Conservation (phyloP, 306 rosid species). For the barrel medic (Medicago truncatula) region DNA sequence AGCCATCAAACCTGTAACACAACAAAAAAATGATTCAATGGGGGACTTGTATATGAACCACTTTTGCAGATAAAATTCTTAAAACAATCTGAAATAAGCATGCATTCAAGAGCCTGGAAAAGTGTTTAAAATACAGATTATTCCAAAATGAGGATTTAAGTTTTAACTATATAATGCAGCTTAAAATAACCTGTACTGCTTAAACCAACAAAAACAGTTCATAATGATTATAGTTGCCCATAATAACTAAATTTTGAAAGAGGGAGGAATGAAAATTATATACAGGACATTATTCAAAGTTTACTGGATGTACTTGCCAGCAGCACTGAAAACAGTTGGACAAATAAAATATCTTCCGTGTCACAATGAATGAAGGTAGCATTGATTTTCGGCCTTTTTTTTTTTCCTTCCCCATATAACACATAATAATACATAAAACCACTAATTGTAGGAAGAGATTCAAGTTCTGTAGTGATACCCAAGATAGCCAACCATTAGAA, state of each 20-base stretch:
- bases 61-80: conserved; percentile 1
- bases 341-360: conserved; percentile 8
- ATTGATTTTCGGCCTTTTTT: conserved; percentile 23
- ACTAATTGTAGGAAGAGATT: conserved; percentile 33
- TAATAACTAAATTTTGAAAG: conserved; percentile 29
- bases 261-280: conserved; percentile 23
- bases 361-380: conserved; percentile 36
- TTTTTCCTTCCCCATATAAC: background rate
- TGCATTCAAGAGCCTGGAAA: conserved; percentile 31
- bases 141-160: conserved; percentile 25
- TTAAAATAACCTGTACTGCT: conserved; percentile 26
- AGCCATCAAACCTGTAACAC: conserved; percentile 72
- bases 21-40: conserved; percentile 33
- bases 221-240: conserved; percentile 23
- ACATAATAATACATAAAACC: conserved; percentile 16
- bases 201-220: conserved; percentile 28
- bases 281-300: background rate
- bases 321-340: conserved; percentile 30
- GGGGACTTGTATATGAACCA: conserved; percentile 19
- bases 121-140: conserved; percentile 5
- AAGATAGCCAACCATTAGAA: conserved; percentile 91
- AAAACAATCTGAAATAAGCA: conserved; percentile 14
- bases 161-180: conserved; percentile 20
- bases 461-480: conserved; percentile 66
- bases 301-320: background rate